phyloP scores from a whole-genome alignment of 2,329 filamentous ascomycete genomes.

The Elsinoe ampelina region DNA sequence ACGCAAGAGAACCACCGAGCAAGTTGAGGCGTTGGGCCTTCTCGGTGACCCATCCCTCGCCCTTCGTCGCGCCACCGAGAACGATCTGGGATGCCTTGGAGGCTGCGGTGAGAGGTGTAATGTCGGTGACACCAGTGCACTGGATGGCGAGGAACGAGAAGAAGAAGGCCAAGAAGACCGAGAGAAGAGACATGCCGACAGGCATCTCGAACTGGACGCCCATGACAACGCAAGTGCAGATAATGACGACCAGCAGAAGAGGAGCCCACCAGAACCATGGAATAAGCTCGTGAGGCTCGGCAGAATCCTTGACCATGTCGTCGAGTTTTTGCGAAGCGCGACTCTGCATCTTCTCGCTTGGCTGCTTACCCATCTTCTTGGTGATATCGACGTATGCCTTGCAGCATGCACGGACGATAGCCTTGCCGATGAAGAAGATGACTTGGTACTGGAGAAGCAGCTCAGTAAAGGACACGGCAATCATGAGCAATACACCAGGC shows the following conservation, averaged over 20 bases:
- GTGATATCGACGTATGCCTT: conserved; percentile 34
- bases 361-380: conserved; percentile 33
- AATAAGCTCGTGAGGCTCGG: conserved; percentile 39
- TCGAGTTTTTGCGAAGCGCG: conserved; percentile 31
- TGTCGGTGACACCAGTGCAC: conserved; percentile 46
- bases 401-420: conserved; percentile 40
- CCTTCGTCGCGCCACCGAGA: conserved; percentile 54
- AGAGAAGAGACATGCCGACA: conserved; percentile 48
- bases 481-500: conserved; percentile 44
- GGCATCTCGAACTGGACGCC: conserved; percentile 48
- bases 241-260: conserved; percentile 39
- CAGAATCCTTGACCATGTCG: conserved; percentile 43
- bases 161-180: conserved; percentile 49
- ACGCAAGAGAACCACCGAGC: conserved; percentile 46
- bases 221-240: conserved; percentile 45
- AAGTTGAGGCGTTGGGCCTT: conserved; percentile 57
- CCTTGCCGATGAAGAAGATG: conserved; percentile 40
- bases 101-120: conserved; percentile 56
- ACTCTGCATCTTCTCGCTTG: conserved; percentile 35
- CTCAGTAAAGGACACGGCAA: conserved; percentile 40
- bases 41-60: conserved; percentile 40
- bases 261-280: conserved; percentile 45
- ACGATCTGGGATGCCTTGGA: conserved; percentile 61
- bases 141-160: conserved; percentile 55
- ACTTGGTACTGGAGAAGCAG: conserved; percentile 34